phyloP scores from a whole-genome alignment of 768 basidiomycete genomes.

The Russula brevipes region DNA sequence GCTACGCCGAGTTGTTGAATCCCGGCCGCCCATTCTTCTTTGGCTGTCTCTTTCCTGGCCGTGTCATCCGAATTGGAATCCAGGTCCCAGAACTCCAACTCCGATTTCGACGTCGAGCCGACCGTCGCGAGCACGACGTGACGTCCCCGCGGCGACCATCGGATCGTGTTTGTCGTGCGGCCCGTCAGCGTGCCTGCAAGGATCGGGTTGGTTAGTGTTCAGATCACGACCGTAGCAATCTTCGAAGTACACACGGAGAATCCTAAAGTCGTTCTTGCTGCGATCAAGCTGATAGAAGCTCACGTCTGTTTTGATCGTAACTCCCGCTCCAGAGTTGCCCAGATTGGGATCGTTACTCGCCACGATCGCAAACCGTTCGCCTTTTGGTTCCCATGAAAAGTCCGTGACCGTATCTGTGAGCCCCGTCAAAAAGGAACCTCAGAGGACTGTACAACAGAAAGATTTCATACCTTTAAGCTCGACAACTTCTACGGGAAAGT shows the following conservation, averaged over 20 bases:
- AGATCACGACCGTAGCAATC: background rate
- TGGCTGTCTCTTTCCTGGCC: slow-evolving; percentile 42
- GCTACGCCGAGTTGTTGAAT: slow-evolving; percentile 81
- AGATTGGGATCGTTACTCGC: slow-evolving; percentile 92
- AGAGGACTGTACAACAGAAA: background rate
- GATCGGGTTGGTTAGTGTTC: slow-evolving; percentile 7
- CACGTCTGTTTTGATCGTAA: slow-evolving; percentile 94
- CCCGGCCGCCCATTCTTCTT: slow-evolving; percentile 78
- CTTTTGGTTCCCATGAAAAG: slow-evolving; percentile 99
- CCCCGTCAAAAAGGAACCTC: slow-evolving; percentile 31
- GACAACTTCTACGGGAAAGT: slow-evolving; percentile 94
- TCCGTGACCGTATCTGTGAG: slow-evolving; percentile 76
- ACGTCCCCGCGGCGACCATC: slow-evolving; percentile 95
- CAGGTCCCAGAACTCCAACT: slow-evolving; percentile 98
- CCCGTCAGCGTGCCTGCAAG: slow-evolving; percentile 62
- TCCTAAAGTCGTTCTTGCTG: slow-evolving; percentile 89
- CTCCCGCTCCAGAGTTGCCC: slow-evolving; percentile 82
- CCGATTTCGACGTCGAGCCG: slow-evolving; percentile 91
- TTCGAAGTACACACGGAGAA: slow-evolving; percentile 55
- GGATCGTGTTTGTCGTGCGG: slow-evolving; percentile 88
- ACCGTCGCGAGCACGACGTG: slow-evolving; percentile 95
- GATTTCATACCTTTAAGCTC: slow-evolving; percentile 78
- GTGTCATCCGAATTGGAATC: slow-evolving; percentile 72
- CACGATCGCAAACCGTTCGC: slow-evolving; percentile 90
- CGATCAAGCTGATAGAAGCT: slow-evolving; percentile 94